Conservation (phyloP, 495 filamentous ascomycete species). For the Bombardia bombarda region DNA sequence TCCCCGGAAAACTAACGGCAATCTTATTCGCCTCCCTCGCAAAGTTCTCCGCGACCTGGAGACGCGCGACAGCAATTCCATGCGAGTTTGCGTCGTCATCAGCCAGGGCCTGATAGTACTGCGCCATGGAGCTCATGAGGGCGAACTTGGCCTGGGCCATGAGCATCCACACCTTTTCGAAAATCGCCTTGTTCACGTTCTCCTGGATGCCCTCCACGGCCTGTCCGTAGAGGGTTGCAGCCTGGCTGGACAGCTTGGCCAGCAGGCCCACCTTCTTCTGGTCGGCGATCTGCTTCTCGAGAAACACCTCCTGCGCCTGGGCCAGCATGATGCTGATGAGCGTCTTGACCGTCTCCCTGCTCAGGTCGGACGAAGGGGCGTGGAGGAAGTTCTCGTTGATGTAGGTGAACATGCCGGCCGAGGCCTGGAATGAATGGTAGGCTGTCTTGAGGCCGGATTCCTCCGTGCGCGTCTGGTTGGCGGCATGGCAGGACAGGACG, state of each 20-base stretch:
- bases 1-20: constrained; percentile 73
- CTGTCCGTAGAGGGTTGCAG: constrained; percentile 79
- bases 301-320: constrained; percentile 91
- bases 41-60: constrained; percentile 71
- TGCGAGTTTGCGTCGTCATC: constrained; percentile 85
- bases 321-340: constrained; percentile 88
- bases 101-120: constrained; percentile 89
- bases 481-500: constrained; percentile 91
- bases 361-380: constrained; percentile 89
- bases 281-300: constrained; percentile 93
- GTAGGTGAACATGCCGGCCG: constrained; percentile 98
- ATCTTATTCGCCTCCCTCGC: constrained; percentile 67
- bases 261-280: constrained; percentile 87
- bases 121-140: constrained; percentile 76
- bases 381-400: constrained; percentile 99
- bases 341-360: constrained; percentile 89
- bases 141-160: constrained; percentile 82
- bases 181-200: constrained; percentile 82
- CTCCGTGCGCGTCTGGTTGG: constrained; percentile 83
- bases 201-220: constrained; percentile 82
- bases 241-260: constrained; percentile 87
- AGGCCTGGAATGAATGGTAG: constrained; percentile 96
- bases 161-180: constrained; percentile 91
- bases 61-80: constrained; percentile 75
- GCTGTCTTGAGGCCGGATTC: constrained; percentile 90